A percentile compares a stretch with the other conserved stretches of the same genome.
Conservation (phyloP, 1,284 basidiomycete genomes). For the Cryptococcus sp. region DNA sequence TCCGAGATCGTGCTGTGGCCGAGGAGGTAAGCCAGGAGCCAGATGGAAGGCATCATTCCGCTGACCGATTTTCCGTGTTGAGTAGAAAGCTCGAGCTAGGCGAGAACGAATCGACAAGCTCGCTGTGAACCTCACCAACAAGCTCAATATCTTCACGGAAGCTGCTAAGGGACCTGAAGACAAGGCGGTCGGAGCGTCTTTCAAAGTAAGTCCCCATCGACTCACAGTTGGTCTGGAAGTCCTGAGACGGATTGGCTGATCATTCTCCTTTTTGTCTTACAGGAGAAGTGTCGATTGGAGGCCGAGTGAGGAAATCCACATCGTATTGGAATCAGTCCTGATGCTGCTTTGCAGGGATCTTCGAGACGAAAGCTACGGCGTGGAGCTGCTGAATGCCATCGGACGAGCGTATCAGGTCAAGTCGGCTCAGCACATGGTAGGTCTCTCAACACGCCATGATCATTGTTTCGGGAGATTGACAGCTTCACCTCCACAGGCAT, state of each 20-base stretch:
- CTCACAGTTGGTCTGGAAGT: too few relatives aligned
- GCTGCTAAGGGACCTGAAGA: conserved; percentile 71
- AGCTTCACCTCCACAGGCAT: conserved; percentile 59
- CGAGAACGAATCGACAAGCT: conserved; percentile 80
- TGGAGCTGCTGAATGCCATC: conserved; percentile 86
- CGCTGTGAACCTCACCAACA: conserved; percentile 78
- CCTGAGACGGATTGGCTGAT: not conserved
- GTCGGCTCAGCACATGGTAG: conserved; percentile 59
- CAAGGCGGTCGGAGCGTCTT: conserved; percentile 60
- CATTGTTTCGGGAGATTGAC: not conserved
- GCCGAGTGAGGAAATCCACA: conserved; percentile 64
- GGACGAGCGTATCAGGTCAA: conserved; percentile 88
- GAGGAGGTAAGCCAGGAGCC: conserved; percentile 53
- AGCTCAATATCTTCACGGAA: conserved; percentile 90
- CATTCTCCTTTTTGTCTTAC: not conserved
- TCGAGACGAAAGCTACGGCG: conserved; percentile 87
- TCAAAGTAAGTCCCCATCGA: conserved; percentile 38
- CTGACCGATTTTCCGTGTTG: not conserved
- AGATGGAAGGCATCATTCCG: not conserved
- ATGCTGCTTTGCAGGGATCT: conserved; percentile 63
- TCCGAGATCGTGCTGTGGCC: conserved; percentile 70
- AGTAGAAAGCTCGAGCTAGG: conserved; percentile 75
- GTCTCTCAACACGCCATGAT: not conserved
- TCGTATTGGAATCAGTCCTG: not conserved
- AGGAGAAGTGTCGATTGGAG: conserved; percentile 75